These are phyloP conservation scores for Phytophthora pini DNA, from an alignment of 352 stramenopile genomes.

Conservation along the genomic window DNA sequence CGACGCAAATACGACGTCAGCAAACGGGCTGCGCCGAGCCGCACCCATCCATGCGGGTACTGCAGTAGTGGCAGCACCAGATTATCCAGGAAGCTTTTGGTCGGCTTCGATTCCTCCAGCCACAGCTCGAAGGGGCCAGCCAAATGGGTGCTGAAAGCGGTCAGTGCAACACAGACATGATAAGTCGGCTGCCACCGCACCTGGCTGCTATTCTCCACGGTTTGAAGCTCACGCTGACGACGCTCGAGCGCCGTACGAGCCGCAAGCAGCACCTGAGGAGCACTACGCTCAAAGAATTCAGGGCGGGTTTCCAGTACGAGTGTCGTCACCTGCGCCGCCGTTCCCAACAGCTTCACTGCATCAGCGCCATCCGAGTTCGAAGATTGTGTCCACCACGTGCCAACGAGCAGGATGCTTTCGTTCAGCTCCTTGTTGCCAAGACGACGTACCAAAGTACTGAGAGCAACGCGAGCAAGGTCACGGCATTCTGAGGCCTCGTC, in stretches of 20 bases:
- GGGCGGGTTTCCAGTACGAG: conserved; percentile 77
- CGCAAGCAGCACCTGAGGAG: conserved; percentile 48
- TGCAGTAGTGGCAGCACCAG: conserved; percentile 66
- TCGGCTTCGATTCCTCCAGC: conserved; percentile 40
- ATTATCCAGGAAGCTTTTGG: conserved; percentile 49
- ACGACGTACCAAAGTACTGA: conserved; percentile 89
- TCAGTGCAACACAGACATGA: conserved; percentile 68
- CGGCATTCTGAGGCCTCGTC: conserved; percentile 93
- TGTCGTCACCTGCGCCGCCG: conserved; percentile 76
- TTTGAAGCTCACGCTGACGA: conserved; percentile 47
- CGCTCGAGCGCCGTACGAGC: conserved; percentile 45
- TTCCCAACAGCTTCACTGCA: conserved; percentile 63
- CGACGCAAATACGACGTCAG: conserved; percentile 73
- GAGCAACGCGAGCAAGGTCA: conserved; percentile 75
- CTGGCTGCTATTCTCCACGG: conserved; percentile 46
- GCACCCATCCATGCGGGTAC: conserved; percentile 83
- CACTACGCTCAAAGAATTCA: conserved; percentile 79
- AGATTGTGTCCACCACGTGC: conserved; percentile 84
- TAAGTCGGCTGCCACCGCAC: conserved; percentile 73
- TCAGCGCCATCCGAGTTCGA: conserved; percentile 43
- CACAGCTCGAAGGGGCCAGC: conserved; percentile 67
- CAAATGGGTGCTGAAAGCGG: conserved; percentile 72
- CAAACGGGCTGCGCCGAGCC: conserved; percentile 59
- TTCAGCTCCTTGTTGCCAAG: conserved; percentile 92
- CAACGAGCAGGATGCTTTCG: conserved; percentile 87